These are phyloP conservation scores for Penicillium brasilianum DNA, from an alignment of 2,329 filamentous ascomycete genomes.

Conservation along the genomic window DNA sequence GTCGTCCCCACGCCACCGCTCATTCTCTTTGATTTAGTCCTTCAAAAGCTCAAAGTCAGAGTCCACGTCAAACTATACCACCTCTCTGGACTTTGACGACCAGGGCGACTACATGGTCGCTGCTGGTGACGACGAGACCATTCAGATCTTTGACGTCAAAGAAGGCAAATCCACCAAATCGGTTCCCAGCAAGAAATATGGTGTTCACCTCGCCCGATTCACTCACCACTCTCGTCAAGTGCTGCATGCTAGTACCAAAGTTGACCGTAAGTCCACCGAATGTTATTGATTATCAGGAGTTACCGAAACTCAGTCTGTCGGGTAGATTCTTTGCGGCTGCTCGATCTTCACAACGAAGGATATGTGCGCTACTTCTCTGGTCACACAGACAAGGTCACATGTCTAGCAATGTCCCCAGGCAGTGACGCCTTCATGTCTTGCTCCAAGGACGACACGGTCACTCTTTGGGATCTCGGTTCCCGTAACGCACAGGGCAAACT, in stretches of 20 bases:
- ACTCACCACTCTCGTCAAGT: conserved; percentile 90
- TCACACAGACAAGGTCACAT: conserved; percentile 83
- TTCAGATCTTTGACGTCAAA: conserved; percentile 92
- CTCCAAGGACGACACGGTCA: conserved; percentile 86
- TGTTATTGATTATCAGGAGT: not conserved
- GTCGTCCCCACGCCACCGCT: conserved; percentile 15
- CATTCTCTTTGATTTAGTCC: conserved; percentile 23
- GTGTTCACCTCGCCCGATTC: conserved; percentile 90
- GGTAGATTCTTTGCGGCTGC: conserved; percentile 75
- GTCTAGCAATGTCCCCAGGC: conserved; percentile 80
- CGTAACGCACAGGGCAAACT: conserved; percentile 80
- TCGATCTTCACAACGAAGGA: conserved; percentile 89
- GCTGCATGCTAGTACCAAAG: conserved; percentile 93
- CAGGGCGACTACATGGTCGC: conserved; percentile 90
- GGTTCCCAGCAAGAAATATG: conserved; percentile 94
- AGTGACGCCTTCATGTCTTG: conserved; percentile 92
- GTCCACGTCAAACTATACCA: conserved; percentile 63
- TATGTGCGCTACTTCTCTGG: conserved; percentile 97
- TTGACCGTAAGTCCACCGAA: conserved; percentile 68
- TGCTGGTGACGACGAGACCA: conserved; percentile 89
- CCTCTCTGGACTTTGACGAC: conserved; percentile 96
- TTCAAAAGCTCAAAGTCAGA: conserved; percentile 48
- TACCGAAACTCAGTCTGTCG: conserved; percentile 5
- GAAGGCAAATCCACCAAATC: conserved; percentile 89
- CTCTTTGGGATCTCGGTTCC: conserved; percentile 85